phyloP scores from a whole-genome alignment of 2,329 filamentous ascomycete species.

The Aspergillus sp. region DNA sequence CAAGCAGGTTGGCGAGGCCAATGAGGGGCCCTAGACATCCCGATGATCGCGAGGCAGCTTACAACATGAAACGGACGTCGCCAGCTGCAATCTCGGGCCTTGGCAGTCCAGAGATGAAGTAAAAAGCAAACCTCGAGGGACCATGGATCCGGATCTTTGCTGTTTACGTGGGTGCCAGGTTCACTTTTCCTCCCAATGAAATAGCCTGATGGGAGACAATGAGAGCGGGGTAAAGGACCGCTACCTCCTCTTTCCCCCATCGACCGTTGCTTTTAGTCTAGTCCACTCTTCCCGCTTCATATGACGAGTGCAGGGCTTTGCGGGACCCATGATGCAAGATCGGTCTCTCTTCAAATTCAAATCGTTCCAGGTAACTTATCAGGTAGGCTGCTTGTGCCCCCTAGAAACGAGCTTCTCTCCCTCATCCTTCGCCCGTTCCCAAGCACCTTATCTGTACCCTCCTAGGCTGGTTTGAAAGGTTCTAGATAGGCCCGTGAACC shows the following conservation, averaged over 20 bases:
- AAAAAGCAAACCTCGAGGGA: slow-evolving; percentile 11
- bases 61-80: slow-evolving; percentile 11
- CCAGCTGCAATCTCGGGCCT: slow-evolving; percentile 7
- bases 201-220: slow-evolving; percentile 9
- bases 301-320: not conserved
- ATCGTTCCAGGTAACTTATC: not conserved
- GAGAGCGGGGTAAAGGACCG: slow-evolving; percentile 11
- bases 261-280: not conserved
- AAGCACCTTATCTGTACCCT: slow-evolving; percentile 3
- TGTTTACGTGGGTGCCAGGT: slow-evolving; percentile 7
- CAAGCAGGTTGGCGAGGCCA: slow-evolving; percentile 13
- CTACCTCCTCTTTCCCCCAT: not conserved
- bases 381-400: not conserved
- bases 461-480: slow-evolving; percentile 3
- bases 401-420: not conserved
- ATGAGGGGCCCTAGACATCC: slow-evolving; percentile 9
- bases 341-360: not conserved
- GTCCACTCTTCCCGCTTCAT: not conserved
- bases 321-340: slow-evolving; percentile 9
- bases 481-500: slow-evolving; percentile 6
- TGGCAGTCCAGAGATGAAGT: slow-evolving; percentile 10
- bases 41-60: slow-evolving; percentile 14
- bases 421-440: not conserved
- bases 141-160: not conserved
- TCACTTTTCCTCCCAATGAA: slow-evolving; percentile 12